Evolutionary conservation across 1,284 basidiomycete species (phyloP), one percentile per base, ranked within the genome.

Genomic region (Meira miltonrushii): DNA sequence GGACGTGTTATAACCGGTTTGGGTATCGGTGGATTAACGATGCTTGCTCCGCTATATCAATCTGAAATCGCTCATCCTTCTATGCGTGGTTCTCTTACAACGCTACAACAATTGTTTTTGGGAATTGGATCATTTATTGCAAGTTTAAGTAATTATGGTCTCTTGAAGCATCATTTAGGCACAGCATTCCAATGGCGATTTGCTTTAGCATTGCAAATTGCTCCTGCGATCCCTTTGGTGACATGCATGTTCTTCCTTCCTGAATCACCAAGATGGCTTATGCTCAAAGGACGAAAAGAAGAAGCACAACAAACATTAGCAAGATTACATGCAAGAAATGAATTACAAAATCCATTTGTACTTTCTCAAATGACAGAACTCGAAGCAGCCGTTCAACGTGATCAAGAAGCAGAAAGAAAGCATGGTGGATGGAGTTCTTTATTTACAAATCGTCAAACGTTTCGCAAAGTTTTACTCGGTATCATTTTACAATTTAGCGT

Each of bases 1-100:
- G 85, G 85, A 2, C 81, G 85, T 2, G 85, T 86, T 80, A 83
- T 86, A 60, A 85, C 84, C 10, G 79, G 79, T 28, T 69, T 82
- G 60, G 79, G 79, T 21, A 81, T 82, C 57, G 85, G 85, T 2
- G 82, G 83, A 67, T 80, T 85, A 55, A 81, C 83, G 0, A 82
- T 84, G 68, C 78, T 86, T 23, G 84, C 84, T 0, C 85, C 85
- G 11, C 73, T 86, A 5, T 87, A 86, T 72, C 79, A 81, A 62
- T 78, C 78, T 13, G 85, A 86, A 77, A 85, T 86, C 57, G 84
- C 85, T 1, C 85, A 85, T 62, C 85, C 85, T 0, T 83, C 83
- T 67, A 85, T 85, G 55, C 81, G 85, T 33, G 86, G 85, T 19
- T 79, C 84, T 37, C 79, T 86, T 41, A 85, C 84, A 1, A 85